A percentile compares a stretch with the other conserved stretches of the same genome.
These are phyloP conservation scores for Russula olivacea DNA, from an alignment of 768 basidiomycete genomes.

Conservation along the genomic window DNA sequence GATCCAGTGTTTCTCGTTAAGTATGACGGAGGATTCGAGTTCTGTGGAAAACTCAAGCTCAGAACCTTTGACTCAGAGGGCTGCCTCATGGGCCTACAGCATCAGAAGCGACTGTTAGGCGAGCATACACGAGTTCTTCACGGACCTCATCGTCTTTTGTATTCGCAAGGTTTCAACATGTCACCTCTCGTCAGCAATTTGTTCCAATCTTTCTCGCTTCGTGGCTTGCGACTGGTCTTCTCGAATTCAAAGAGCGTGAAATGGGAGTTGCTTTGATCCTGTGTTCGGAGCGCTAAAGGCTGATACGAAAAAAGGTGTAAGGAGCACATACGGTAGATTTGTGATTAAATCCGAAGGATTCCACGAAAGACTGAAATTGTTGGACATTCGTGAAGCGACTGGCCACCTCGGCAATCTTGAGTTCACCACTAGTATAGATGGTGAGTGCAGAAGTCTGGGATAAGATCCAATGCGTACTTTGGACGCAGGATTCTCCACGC, in stretches of 20 bases:
- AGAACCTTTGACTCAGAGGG: not conserved
- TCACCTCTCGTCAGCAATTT: conserved; percentile 46
- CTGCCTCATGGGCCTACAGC: not conserved
- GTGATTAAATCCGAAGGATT: conserved; percentile 67
- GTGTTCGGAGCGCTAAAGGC: conserved; percentile 15
- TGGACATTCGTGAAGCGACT: conserved; percentile 71
- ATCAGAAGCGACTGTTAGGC: not conserved
- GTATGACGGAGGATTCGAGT: not conserved
- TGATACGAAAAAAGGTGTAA: not conserved
- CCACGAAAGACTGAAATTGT: conserved; percentile 58
- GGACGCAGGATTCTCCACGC: conserved; percentile 80
- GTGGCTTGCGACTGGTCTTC: conserved; percentile 47
- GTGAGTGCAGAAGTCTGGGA: not conserved
- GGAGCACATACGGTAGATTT: conserved; percentile 50
- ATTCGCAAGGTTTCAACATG: conserved; percentile 84
- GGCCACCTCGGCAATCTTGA: conserved; percentile 86
- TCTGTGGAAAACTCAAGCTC: not conserved
- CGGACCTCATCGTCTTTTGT: conserved; percentile 66
- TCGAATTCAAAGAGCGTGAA: conserved; percentile 80
- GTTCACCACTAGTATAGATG: conserved; percentile 51
- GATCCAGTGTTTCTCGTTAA: not conserved
- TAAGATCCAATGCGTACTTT: conserved; percentile 48
- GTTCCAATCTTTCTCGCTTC: conserved; percentile 55
- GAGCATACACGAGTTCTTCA: not conserved
- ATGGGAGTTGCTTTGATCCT: conserved; percentile 82